Evolutionary conservation across 306 rosid genomes (phyloP).

Genomic region (Cucumis hystrix): DNA sequence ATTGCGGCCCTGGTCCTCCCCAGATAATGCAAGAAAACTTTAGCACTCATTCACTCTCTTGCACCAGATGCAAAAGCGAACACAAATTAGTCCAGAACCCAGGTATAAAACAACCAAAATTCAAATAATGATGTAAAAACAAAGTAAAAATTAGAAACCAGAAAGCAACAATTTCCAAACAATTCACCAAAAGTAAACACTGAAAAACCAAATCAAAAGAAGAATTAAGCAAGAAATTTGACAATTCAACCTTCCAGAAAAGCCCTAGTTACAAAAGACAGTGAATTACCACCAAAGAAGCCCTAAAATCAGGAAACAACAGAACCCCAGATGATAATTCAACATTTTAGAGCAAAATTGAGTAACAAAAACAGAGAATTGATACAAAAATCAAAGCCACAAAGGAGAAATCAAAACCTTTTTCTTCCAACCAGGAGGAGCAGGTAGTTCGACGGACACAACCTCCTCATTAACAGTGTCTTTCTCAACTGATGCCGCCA

Average conservation of each 20-base stretch:
- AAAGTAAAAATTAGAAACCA: background rate
- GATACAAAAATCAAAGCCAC: background rate
- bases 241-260: background rate
- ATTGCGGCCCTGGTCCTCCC: background rate
- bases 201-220: background rate
- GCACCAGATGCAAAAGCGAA: background rate
- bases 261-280: conserved; percentile 28
- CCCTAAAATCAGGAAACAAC: conserved; percentile 9
- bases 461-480: conserved; percentile 47
- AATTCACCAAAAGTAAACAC: background rate
- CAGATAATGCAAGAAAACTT: background rate
- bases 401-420: conserved; percentile 28
- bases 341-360: background rate
- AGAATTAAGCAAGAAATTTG: background rate
- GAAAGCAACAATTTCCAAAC: background rate
- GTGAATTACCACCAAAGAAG: conserved; percentile 17
- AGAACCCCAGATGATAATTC: conserved; percentile 15
- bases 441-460: conserved; percentile 79
- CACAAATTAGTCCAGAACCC: background rate
- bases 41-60: background rate
- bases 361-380: background rate
- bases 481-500: conserved; percentile 74
- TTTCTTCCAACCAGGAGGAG: conserved; percentile 94
- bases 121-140: background rate
- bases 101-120: background rate